A percentile compares a stretch with the other conserved stretches of the same genome.
phyloP scores from a whole-genome alignment of 2,329 filamentous ascomycete species.

The Neospermospora avenae region DNA sequence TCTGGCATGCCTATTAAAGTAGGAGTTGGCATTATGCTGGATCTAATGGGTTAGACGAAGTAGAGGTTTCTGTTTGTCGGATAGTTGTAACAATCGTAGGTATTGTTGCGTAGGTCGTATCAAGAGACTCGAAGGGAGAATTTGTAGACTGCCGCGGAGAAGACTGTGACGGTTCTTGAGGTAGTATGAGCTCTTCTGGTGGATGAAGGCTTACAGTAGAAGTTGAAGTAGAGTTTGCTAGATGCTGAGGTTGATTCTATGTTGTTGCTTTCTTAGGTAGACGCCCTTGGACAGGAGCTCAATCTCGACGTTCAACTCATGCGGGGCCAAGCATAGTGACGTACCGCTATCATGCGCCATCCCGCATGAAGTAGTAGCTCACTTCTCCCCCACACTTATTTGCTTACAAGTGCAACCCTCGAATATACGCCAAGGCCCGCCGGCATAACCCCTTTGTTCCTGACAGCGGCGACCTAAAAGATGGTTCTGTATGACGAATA shows the following conservation, averaged over 20 bases:
- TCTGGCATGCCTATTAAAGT: conserved; percentile 83
- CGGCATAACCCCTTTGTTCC: background rate
- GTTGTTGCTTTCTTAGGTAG: background rate
- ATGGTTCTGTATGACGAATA: too few relatives aligned
- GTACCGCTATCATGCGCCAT: background rate
- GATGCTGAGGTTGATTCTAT: background rate
- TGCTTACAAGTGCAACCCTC: background rate
- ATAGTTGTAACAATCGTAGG: too few relatives aligned
- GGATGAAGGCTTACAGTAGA: too few relatives aligned
- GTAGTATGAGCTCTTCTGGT: too few relatives aligned
- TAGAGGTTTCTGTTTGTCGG: too few relatives aligned
- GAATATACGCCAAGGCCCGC: background rate
- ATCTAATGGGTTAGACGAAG: too few relatives aligned
- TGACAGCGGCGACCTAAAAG: conserved; percentile 7
- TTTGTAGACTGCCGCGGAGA: too few relatives aligned
- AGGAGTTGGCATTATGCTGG: conserved; percentile 28
- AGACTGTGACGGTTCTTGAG: too few relatives aligned
- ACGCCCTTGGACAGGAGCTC: too few relatives aligned
- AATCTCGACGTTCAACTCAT: too few relatives aligned
- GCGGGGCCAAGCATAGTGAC: conserved; percentile 5
- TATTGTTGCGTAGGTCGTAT: background rate
- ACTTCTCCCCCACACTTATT: background rate
- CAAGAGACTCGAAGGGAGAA: background rate
- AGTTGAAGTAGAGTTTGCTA: too few relatives aligned
- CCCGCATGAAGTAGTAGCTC: too few relatives aligned